These are phyloP conservation scores for Aureobasidium sp. DNA, from an alignment of 2,329 filamentous ascomycete genomes.

Conservation along the genomic window DNA sequence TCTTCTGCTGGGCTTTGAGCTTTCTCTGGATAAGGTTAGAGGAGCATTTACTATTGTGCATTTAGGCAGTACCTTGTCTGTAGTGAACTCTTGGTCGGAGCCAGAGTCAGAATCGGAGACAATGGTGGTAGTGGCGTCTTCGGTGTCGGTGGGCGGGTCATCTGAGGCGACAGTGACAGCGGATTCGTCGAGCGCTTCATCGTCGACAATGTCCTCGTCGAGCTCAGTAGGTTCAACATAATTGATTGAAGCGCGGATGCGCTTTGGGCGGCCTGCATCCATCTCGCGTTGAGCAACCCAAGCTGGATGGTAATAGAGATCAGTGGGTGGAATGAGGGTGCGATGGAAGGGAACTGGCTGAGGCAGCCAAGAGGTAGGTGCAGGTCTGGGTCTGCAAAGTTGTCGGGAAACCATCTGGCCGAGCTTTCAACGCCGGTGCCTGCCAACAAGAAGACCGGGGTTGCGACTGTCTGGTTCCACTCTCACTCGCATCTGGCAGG, in stretches of 20 bases:
- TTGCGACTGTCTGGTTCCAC: background rate
- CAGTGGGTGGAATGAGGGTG: background rate
- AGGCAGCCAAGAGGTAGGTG: background rate
- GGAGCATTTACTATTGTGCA: background rate
- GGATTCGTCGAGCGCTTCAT: background rate
- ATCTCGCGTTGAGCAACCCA: background rate
- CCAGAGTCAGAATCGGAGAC: background rate
- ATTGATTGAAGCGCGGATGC: background rate
- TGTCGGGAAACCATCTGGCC: background rate
- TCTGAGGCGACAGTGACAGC: background rate
- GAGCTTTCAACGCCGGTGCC: background rate
- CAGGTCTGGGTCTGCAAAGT: background rate
- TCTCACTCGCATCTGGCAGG: background rate
- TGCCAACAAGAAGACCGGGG: background rate
- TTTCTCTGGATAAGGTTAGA: background rate
- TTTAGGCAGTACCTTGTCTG: background rate
- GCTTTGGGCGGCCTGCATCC: background rate
- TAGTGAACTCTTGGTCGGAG: slow-evolving; percentile 3
- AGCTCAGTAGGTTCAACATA: background rate
- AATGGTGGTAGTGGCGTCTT: background rate
- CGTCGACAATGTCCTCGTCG: background rate
- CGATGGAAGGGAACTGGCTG: background rate
- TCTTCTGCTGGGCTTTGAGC: background rate
- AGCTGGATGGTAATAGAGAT: background rate
- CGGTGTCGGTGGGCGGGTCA: background rate